Percentiles rank a stretch among this genome's conserved stretches.
These are phyloP conservation scores for Schizophyllum amplum DNA, from an alignment of 1,284 basidiomycete species.

Conservation along the genomic window DNA sequence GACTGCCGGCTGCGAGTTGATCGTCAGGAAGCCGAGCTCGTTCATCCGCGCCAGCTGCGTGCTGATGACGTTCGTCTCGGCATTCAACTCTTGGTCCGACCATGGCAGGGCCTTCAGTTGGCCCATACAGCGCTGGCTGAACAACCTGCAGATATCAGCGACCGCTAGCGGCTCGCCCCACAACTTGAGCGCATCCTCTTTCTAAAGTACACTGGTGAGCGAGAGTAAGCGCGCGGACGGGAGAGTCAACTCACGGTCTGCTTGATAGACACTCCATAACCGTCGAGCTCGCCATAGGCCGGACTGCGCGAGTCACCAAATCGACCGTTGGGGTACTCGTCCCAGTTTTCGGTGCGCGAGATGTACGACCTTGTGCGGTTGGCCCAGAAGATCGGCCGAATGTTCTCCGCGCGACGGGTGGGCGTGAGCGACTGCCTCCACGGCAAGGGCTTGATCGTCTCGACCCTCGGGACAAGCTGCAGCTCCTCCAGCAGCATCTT, in stretches of 20 bases:
- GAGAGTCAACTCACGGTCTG: constrained; percentile 50
- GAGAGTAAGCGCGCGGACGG: background rate
- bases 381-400: constrained; percentile 94
- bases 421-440: constrained; percentile 94
- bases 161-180: constrained; percentile 81
- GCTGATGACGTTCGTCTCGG: constrained; percentile 82
- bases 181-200: constrained; percentile 75
- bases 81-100: constrained; percentile 86
- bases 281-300: constrained; percentile 96
- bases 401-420: constrained; percentile 78
- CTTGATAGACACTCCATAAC: constrained; percentile 84
- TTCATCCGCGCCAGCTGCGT: constrained; percentile 81
- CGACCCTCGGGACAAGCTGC: constrained; percentile 75
- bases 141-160: constrained; percentile 65
- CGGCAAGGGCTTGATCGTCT: constrained; percentile 84
- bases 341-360: constrained; percentile 93
- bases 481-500: constrained; percentile 88
- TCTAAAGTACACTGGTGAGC: constrained; percentile 32
- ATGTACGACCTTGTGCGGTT: constrained; percentile 89
- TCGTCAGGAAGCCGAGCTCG: constrained; percentile 87
- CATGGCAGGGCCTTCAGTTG: constrained; percentile 80
- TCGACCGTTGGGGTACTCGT: constrained; percentile 98
- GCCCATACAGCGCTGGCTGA: constrained; percentile 72
- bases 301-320: constrained; percentile 96
- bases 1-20: constrained; percentile 97